A percentile compares a stretch with the other conserved stretches of the same genome.
phyloP scores from a whole-genome alignment of 768 basidiomycete genomes.

The Rhodotorula taiwanensis region DNA sequence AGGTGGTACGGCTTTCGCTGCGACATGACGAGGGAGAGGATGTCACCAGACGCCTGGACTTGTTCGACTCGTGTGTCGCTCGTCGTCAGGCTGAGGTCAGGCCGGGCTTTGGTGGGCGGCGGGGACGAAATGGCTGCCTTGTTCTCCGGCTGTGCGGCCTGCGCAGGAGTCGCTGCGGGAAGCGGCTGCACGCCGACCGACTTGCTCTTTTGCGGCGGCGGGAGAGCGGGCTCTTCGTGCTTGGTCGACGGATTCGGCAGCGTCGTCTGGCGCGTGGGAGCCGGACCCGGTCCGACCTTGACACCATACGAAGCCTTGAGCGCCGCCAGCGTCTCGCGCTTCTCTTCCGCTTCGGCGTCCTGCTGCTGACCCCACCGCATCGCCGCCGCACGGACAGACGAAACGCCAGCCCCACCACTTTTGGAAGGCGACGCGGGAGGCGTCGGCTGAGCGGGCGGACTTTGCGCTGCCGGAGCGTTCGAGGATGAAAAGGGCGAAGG shows the following conservation, averaged over 20 bases:
- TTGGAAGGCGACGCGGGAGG: background rate
- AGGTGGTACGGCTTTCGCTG: background rate
- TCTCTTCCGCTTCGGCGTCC: slow-evolving; percentile 5
- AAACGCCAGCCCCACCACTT: background rate
- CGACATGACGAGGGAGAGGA: slow-evolving; percentile 5
- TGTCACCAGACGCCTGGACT: background rate
- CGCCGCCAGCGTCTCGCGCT: slow-evolving; percentile 12
- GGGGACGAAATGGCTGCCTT: background rate
- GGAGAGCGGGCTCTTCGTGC: background rate
- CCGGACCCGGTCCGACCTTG: background rate
- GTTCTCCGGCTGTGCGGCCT: no score
- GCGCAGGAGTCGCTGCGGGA: no score
- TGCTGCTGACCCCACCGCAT: slow-evolving; percentile 15
- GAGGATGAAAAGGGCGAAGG: background rate
- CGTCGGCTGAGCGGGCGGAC: background rate
- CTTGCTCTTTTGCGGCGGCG: background rate
- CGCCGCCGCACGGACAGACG: slow-evolving; percentile 13
- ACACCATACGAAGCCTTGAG: slow-evolving; percentile 33
- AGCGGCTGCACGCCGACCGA: background rate
- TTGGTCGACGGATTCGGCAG: background rate
- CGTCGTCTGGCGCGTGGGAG: background rate
- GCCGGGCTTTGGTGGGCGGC: background rate
- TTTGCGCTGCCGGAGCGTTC: background rate
- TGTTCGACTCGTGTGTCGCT: background rate
- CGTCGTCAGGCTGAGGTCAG: background rate